Base-by-base conservation (phyloP, 1,284 basidiomycete genomes). In the Leccinum fallax region DNA sequence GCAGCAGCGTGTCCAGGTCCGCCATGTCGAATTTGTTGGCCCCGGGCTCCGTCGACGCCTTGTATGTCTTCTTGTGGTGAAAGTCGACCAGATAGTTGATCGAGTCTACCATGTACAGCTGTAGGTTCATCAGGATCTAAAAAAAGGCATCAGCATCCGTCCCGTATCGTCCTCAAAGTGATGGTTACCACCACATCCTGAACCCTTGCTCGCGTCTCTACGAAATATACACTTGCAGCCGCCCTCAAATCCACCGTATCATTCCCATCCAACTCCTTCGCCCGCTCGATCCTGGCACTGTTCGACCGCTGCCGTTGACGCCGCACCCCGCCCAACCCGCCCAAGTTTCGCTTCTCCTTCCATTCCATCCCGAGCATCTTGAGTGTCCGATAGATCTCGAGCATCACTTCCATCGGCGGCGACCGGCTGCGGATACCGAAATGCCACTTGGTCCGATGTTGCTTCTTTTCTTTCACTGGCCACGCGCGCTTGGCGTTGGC, bases 391-490 rank as follows among this genome's bases (percentile, higher is more conserved):
- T 99, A 99, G 61, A 99, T 97, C 82, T 98, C 97, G 26, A 98
- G 81, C 96, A 99, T 98, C 52, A 99, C 97, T 76, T 98, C 97
- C 94, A 98, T 97, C 21, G 97, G 97, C 52, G 95, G 95, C 62
- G 92, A 95, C 61, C 95, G 85, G 67, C 93, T 95, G 40, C 97
- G 86, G 52, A 99, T 99, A 5, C 97, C 97, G 73, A 98, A 99
- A 76, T 99, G 97, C 97, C 97, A 99, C 72, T 90, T 91, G 13
- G 90, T 92, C 64, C 85, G 83, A 66, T 87, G 86, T 65, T 85
- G 84, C 69, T 85, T 88, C 79, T 87, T 88, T 72, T 89, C 69
- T 79, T 82, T 63, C 69, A 69, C 63, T 68, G 80, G 80, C 66
- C 79, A 82, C 4, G 82, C 76, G 1, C 85, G 83, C 68, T 82